Evolutionary conservation across 805 yeast genomes (phyloP), one percentile per base, ranked within the genome.

Genomic region (Kodamaea kakaduensis): DNA sequence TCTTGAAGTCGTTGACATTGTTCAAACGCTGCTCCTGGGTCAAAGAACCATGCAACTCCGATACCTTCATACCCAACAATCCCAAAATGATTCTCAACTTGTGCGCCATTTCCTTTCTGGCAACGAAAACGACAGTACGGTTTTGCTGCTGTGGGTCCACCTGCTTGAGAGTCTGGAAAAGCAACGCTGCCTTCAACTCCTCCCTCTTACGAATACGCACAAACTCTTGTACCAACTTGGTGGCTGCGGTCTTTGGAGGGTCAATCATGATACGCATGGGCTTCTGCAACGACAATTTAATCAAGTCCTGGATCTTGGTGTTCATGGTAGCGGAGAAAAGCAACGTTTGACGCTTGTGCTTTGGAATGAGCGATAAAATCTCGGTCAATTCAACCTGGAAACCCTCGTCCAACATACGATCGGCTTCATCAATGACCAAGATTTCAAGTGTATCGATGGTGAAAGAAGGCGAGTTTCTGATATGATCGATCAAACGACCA

Each of bases 401-500:
- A 54, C 99, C 99, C 64, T 93, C 99, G 58, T 93, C 99, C 49
- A 93, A 73, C 97, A 93, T 93, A 68, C 98, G 80, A 72, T 93
- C 98, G 41, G 98, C 98, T 69, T 93, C 98, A 68, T 93, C 98
- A 48, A 93, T 73, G 19, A 93, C 94, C 50, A 93, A 69, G 36
- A 93, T 84, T 65, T 93, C 98, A 32, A 93, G 93, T 21, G 80
- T 72, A 47, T 93, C 97, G 31, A 88, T 94, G 32, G 79, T 78
- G 58, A 93, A 93, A 34, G 93, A 82, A 6, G 96, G 87, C 5
- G 97, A 89, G 65, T 93, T 93, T 56, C 97, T 73, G 38, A 93
- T 78, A 63, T 93, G 99, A 61, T 93, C 99, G 53, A 93, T 93
- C 47, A 93, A 82, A 68, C 99, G 77, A 76, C 99, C 99, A 2